Base-by-base conservation (phyloP, 2,329 filamentous ascomycete genomes). In the Phialocephala subalpina region DNA sequence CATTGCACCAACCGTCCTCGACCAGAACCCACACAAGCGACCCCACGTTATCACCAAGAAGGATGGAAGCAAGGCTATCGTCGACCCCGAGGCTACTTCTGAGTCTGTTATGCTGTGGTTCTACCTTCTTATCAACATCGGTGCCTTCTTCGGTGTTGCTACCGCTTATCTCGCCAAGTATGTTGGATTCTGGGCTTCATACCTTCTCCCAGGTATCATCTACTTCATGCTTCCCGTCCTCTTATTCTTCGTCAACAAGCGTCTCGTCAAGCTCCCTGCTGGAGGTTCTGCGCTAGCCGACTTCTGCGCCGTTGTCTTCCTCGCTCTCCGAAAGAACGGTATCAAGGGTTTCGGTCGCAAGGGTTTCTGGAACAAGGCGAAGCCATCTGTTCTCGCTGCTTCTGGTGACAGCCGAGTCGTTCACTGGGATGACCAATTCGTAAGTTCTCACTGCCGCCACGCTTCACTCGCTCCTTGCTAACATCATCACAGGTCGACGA, bases 361-460 rank as follows among this genome's bases (percentile, higher is more conserved):
- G 42, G 82, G 81, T 29, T 90, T 91, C 79, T 93, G 90, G 49
- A 79, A 83, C 33, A 78, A 77, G 1, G 77, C 83, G 70, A 64
- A 64, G 45, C 65, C 65, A 47, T 62, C 62, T 52, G 40, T 60
- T 22, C 87, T 87, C 64, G 90, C 90, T 0, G 60, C 66, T 0
- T 92, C 90, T 88, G 65, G 65, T 38, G 56, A 62, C 58, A 49
- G 52, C 7, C 40, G 47, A n/a, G 38, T 59, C n/a, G 45, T 52
- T 20, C 45, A 49, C 25, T 94, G 93, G 73, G 91, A 94, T 69
- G 92, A 95, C 71, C 86, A 86, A 53, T 95, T 92, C 88, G 91
- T 95, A 38, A 11, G 55, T 22, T 25, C 11, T 57, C 20, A 22
- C n/a, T n/a, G n/a, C n/a, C 14, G 2, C 20, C 18, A 11, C 18